These are phyloP conservation scores for Zancudomyces culisetae DNA, from an alignment of 371 early-diverging fungal species.

Conservation along the genomic window DNA sequence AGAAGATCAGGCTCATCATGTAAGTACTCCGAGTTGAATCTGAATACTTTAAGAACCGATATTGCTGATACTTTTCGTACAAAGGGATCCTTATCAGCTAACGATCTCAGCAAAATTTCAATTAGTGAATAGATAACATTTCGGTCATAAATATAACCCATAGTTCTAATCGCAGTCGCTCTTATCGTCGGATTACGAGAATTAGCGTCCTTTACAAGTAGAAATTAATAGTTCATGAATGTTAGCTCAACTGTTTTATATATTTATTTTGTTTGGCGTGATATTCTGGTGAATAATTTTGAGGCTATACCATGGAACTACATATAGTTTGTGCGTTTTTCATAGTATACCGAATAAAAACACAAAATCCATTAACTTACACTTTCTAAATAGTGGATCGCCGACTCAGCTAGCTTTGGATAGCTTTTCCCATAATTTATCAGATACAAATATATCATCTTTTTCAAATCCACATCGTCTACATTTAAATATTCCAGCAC, in stretches of 20 bases:
- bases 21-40: slow-evolving; percentile 33
- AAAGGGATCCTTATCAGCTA: slow-evolving; percentile 70
- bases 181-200: slow-evolving; percentile 83
- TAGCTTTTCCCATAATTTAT: slow-evolving; percentile 71
- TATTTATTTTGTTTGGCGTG: no score
- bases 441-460: slow-evolving; percentile 80
- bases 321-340: no score
- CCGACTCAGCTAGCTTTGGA: slow-evolving; percentile 75
- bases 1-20: slow-evolving; percentile 64
- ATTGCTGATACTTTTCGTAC: slow-evolving; percentile 36
- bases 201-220: slow-evolving; percentile 51
- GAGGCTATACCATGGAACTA: no score
- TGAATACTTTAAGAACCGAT: slow-evolving; percentile 41
- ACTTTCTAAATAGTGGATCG: slow-evolving; percentile 40
- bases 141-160: slow-evolving; percentile 89
- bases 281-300: no score
- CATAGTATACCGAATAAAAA: no score
- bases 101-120: slow-evolving; percentile 69
- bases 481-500: slow-evolving; percentile 39
- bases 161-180: slow-evolving; percentile 90
- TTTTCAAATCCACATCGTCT: slow-evolving; percentile 57
- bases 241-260: no score
- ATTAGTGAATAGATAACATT: slow-evolving; percentile 72
- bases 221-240: no score
- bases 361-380: slow-evolving; percentile 9